Percentiles rank a stretch among this genome's conserved stretches.
These are phyloP conservation scores for Annulohypoxylon truncatum DNA, from an alignment of 2,329 filamentous ascomycete genomes.

Conservation along the genomic window DNA sequence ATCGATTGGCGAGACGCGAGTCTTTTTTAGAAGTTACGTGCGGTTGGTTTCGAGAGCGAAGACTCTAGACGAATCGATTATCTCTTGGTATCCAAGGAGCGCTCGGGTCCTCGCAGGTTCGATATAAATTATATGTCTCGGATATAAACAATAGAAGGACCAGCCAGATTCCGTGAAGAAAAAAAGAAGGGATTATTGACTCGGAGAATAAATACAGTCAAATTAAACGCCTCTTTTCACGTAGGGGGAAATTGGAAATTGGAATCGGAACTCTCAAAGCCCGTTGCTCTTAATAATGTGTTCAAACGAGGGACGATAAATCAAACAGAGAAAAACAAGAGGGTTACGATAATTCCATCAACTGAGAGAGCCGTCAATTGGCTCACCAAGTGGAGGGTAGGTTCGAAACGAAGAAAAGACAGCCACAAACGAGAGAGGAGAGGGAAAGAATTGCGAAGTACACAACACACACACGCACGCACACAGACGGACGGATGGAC, in stretches of 20 bases:
- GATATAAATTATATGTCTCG: constrained; percentile 33
- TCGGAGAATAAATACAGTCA: constrained; percentile 11
- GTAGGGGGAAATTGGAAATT: constrained; percentile 11
- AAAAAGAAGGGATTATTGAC: constrained; percentile 28
- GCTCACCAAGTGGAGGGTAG: constrained; percentile 19
- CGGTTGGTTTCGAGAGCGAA: constrained; percentile 36
- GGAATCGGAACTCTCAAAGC: constrained; percentile 42
- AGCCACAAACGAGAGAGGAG: constrained; percentile 29
- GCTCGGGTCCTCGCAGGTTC: constrained; percentile 38
- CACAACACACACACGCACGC: constrained; percentile 6
- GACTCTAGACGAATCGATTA: constrained; percentile 43
- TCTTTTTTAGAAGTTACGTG: constrained; percentile 25
- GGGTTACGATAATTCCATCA: constrained; percentile 31
- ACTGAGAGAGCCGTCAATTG: constrained; percentile 25
- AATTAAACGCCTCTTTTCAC: constrained; percentile 28
- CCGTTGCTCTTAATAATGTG: constrained; percentile 18
- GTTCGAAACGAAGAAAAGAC: constrained; percentile 34
- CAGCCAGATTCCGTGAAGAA: constrained; percentile 34
- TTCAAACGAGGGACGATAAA: constrained; percentile 35
- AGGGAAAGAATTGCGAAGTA: not conserved
- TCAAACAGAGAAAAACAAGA: constrained; percentile 11
- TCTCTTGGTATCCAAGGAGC: constrained; percentile 13
- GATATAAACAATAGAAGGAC: constrained; percentile 37
- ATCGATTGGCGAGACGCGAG: constrained; percentile 27
- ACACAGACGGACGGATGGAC: too few species aligned